Percentiles rank a stretch among this genome's conserved stretches.
These are phyloP conservation scores for Wallacemonas collosoma DNA, from an alignment of 208 protist species.

Conservation along the genomic window DNA sequence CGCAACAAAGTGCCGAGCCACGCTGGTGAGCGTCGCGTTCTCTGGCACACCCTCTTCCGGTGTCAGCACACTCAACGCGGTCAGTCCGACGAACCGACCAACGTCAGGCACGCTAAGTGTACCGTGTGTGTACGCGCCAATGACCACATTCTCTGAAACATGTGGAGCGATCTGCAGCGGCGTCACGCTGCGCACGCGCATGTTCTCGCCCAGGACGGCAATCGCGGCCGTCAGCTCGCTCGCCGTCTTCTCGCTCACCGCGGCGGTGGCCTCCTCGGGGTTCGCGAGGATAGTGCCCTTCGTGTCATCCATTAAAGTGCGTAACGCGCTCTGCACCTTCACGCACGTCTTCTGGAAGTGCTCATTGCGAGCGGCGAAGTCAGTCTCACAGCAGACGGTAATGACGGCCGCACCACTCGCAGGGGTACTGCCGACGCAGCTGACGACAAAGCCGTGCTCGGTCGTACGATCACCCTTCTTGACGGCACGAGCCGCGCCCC, in stretches of 20 bases:
- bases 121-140: constrained; percentile 83
- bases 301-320: constrained; percentile 44
- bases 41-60: constrained; percentile 28
- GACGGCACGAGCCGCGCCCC: constrained; percentile 77
- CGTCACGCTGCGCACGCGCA: constrained; percentile 59
- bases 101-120: constrained; percentile 50
- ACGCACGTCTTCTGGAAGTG: constrained; percentile 70
- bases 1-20: constrained; percentile 85
- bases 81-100: constrained; percentile 79
- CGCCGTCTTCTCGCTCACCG: constrained; percentile 40
- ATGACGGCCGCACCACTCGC: constrained; percentile 65
- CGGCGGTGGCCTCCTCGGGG: constrained; percentile 45
- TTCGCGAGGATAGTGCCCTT: constrained; percentile 50
- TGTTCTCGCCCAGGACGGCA: constrained; percentile 86
- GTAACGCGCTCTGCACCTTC: constrained; percentile 35
- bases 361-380: constrained; percentile 88
- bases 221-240: constrained; percentile 55
- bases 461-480: constrained; percentile 84
- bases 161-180: constrained; percentile 55
- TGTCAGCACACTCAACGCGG: constrained; percentile 53
- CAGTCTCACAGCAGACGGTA: constrained; percentile 88
- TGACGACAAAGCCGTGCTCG: constrained; percentile 80
- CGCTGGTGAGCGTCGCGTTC: constrained; percentile 50
- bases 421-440: constrained; percentile 55
- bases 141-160: constrained; percentile 50